Percentiles rank a stretch among this genome's conserved stretches.
Evolutionary conservation across 176 grass and related monocot species (phyloP).

Genomic region (Olyra latifolia): DNA sequence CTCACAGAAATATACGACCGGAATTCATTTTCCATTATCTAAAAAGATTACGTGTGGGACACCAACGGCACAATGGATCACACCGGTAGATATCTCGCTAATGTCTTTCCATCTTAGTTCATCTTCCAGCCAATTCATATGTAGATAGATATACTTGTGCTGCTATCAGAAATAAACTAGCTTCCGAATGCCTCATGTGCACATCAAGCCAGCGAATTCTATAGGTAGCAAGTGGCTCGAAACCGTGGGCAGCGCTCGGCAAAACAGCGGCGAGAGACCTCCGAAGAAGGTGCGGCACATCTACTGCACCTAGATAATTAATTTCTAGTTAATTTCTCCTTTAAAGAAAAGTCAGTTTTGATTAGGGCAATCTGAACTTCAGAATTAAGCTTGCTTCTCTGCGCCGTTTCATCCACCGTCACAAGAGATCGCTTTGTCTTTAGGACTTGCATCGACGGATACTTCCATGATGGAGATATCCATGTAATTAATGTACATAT

Average conservation of each 20-base stretch:
- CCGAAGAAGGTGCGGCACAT: background rate
- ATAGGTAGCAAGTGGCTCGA: constrained; percentile 4
- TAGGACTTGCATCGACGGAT: no score
- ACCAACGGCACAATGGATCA: no score
- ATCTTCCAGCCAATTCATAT: background rate
- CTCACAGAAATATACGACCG: no score
- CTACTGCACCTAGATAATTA: background rate
- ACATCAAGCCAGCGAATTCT: background rate
- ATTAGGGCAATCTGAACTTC: no score
- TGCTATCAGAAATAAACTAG: background rate
- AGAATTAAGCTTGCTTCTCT: no score
- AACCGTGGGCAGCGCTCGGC: background rate
- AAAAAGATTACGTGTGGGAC: no score
- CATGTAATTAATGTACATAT: no score
- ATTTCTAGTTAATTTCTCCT: background rate
- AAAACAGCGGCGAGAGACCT: constrained; percentile 9
- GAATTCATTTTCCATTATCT: no score
- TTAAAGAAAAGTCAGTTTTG: constrained; percentile 3
- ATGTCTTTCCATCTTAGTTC: background rate
- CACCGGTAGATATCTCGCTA: no score
- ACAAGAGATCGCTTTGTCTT: no score
- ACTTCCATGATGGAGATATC: no score
- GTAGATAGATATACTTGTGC: background rate
- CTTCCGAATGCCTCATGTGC: background rate
- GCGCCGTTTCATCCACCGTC: no score